These are phyloP conservation scores for Sclerotinia borealis DNA, from an alignment of 2,329 filamentous ascomycete species.

Conservation along the genomic window DNA sequence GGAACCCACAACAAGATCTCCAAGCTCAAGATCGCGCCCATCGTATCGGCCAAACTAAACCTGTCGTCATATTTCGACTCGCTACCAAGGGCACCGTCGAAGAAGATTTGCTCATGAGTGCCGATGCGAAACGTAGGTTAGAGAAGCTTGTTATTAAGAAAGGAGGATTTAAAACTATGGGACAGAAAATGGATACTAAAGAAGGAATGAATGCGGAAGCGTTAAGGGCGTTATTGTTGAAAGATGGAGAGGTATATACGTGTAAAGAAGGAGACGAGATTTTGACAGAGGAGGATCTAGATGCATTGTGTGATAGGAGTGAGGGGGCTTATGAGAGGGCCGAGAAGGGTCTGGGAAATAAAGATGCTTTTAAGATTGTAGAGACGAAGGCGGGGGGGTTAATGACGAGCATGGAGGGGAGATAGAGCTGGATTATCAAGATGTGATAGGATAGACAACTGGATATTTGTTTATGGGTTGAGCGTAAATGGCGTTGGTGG, in stretches of 20 bases:
- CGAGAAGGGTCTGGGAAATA: slow-evolving; percentile 70
- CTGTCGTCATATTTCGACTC: slow-evolving; percentile 88
- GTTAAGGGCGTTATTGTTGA: slow-evolving; percentile 56
- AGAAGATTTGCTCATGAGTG: slow-evolving; percentile 76
- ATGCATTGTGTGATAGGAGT: slow-evolving; percentile 67
- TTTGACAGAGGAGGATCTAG: slow-evolving; percentile 69
- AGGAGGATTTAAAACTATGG: slow-evolving; percentile 70
- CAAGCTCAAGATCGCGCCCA: slow-evolving; percentile 95
- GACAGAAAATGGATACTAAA: slow-evolving; percentile 51
- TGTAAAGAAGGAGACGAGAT: slow-evolving; percentile 57
- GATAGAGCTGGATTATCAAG: background rate
- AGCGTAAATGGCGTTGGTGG: background rate
- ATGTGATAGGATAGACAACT: background rate
- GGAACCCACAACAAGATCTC: slow-evolving; percentile 95
- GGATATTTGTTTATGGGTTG: background rate
- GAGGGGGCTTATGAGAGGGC: slow-evolving; percentile 62
- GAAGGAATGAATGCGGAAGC: slow-evolving; percentile 52
- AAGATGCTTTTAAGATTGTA: slow-evolving; percentile 68
- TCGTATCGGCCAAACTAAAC: slow-evolving; percentile 85
- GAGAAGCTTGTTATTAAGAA: slow-evolving; percentile 97
- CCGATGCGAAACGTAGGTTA: slow-evolving; percentile 83
- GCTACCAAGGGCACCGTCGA: slow-evolving; percentile 92
- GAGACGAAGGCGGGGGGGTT: slow-evolving; percentile 58
- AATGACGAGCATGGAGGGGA: slow-evolving; percentile 24
- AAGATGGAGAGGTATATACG: slow-evolving; percentile 64